Evolutionary conservation across 163 green algal species (phyloP).

Genomic region (Chlamydomonas reinhardtii): DNA sequence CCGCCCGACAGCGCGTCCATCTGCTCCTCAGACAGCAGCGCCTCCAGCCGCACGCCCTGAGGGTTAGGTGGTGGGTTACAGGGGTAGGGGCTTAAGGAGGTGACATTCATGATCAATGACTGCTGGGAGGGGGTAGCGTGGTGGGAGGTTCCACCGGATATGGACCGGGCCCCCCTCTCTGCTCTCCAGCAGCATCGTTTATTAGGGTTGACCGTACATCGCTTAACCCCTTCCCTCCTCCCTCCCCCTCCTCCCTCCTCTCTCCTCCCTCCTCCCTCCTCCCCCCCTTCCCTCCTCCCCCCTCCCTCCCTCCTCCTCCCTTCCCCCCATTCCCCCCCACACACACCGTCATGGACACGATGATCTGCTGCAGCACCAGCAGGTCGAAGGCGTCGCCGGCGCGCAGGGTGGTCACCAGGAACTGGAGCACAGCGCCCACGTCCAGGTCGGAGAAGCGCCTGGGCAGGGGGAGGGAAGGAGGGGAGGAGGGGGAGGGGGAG

Average conservation of each 20-base stretch:
- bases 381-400: slow-evolving; percentile 78
- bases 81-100: too few species aligned
- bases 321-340: neutral
- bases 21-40: slow-evolving; percentile 70
- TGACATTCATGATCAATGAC: too few species aligned
- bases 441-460: slow-evolving; percentile 68
- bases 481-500: neutral
- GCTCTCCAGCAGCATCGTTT: too few species aligned
- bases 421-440: slow-evolving; percentile 77
- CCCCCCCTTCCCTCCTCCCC: neutral
- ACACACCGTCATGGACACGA: slow-evolving; percentile 55
- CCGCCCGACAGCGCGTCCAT: slow-evolving; percentile 76
- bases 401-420: slow-evolving; percentile 84
- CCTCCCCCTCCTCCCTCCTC: too few species aligned
- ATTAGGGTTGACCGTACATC: too few species aligned
- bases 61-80: too few species aligned
- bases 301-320: neutral
- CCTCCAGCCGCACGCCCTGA: slow-evolving; percentile 64
- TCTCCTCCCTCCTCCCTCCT: neutral
- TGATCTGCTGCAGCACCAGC: slow-evolving; percentile 84
- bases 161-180: too few species aligned
- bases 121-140: too few species aligned
- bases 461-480: neutral
- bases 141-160: too few species aligned
- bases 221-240: too few species aligned